phyloP scores from a whole-genome alignment of 2,329 filamentous ascomycete genomes.

The Claviceps fusiformis region DNA sequence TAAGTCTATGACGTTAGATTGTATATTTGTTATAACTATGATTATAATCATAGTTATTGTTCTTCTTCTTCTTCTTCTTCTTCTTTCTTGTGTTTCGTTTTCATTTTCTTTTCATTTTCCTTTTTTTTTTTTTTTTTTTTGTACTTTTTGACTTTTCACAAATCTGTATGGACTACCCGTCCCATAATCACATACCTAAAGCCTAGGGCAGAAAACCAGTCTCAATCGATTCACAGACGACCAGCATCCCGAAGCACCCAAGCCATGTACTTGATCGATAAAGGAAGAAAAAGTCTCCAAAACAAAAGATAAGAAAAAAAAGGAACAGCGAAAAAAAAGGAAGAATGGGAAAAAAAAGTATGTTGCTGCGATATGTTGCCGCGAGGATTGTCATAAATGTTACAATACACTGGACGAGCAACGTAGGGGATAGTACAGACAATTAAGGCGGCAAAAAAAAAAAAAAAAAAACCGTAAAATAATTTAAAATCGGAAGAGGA shows the following conservation, averaged over 20 bases:
- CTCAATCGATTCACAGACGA: constrained; percentile 7
- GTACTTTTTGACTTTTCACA: not conserved
- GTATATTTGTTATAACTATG: too few relatives aligned
- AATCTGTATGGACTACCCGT: not conserved
- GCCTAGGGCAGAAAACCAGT: constrained; percentile 1
- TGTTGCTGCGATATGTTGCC: too few relatives aligned
- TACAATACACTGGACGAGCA: too few relatives aligned
- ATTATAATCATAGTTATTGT: not conserved
- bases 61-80: not conserved
- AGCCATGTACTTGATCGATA: not conserved
- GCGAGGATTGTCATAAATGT: too few relatives aligned
- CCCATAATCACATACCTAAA: constrained; percentile 6
- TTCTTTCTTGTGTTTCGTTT: not conserved
- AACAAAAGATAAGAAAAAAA: not conserved
- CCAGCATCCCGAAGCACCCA: constrained; percentile 1
- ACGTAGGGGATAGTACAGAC: too few relatives aligned
- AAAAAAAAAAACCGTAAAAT: too few relatives aligned
- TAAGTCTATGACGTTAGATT: not conserved
- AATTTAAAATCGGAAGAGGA: not conserved
- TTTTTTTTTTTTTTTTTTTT: not conserved
- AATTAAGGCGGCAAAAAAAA: not conserved
- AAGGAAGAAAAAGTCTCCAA: not conserved
- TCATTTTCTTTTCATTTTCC: not conserved
- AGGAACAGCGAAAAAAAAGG: too few relatives aligned
- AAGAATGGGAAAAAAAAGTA: too few relatives aligned